phyloP scores from a whole-genome alignment of 1,139 yeast species.

The Zhuliangozyma parablackwelliae region DNA sequence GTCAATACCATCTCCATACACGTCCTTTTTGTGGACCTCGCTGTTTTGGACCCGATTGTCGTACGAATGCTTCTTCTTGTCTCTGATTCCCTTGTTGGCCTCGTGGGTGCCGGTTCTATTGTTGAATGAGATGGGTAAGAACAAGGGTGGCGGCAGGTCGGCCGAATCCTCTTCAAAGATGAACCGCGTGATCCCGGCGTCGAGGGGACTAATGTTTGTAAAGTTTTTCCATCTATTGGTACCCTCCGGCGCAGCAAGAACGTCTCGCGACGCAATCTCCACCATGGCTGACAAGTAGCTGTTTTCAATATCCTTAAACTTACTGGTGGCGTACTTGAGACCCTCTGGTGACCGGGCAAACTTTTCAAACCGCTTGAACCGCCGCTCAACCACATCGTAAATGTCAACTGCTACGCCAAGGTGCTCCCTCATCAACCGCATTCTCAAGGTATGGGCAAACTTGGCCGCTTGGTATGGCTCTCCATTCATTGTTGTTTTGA shows the following conservation, averaged over 20 bases:
- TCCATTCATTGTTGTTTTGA: constrained; percentile 78
- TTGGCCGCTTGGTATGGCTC: constrained; percentile 74
- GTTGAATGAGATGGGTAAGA: constrained; percentile 67
- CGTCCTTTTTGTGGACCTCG: constrained; percentile 62
- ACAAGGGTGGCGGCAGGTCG: constrained; percentile 26
- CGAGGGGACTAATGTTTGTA: constrained; percentile 16
- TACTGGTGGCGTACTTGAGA: constrained; percentile 37
- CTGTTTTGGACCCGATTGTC: constrained; percentile 78
- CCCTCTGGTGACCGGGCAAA: constrained; percentile 48
- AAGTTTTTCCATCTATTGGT: constrained; percentile 49
- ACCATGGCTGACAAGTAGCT: constrained; percentile 59
- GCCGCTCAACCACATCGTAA: constrained; percentile 77
- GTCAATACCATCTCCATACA: constrained; percentile 72
- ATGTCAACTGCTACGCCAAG: constrained; percentile 89
- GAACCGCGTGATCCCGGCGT: constrained; percentile 17
- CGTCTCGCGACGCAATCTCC: constrained; percentile 68
- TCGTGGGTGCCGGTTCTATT: constrained; percentile 73
- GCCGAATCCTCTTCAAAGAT: constrained; percentile 21
- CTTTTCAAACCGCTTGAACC: constrained; percentile 57
- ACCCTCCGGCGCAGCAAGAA: constrained; percentile 43
- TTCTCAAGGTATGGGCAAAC: constrained; percentile 85
- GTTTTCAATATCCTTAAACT: constrained; percentile 29
- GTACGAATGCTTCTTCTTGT: constrained; percentile 71
- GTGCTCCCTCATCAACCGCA: constrained; percentile 94
- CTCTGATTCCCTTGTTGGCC: constrained; percentile 81